phyloP scores from a whole-genome alignment of 129 eudicot species.

The Flaveria linearis region DNA sequence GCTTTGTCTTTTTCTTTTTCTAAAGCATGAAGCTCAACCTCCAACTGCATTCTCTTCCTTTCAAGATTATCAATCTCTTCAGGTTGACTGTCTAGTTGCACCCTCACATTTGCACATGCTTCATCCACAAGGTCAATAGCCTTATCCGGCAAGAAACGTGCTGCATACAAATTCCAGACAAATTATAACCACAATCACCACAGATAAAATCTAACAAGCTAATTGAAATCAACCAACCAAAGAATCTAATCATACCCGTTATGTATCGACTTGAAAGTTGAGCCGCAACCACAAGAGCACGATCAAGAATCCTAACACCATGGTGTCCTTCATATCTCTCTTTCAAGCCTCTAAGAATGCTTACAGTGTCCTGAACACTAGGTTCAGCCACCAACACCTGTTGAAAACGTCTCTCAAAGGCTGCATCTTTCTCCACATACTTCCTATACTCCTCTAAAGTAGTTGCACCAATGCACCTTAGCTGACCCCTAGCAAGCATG shows the following conservation, averaged over 20 bases:
- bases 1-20: constrained; percentile 98
- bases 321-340: constrained; percentile 97
- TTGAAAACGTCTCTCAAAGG: constrained; percentile 94
- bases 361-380: constrained; percentile 69
- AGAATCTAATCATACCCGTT: constrained; percentile 51
- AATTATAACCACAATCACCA: background rate
- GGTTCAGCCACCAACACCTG: constrained; percentile 98
- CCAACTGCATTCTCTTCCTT: constrained; percentile 86
- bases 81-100: constrained; percentile 95
- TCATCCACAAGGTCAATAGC: constrained; percentile 97
- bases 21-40: constrained; percentile 91
- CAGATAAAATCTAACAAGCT: background rate
- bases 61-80: constrained; percentile 96
- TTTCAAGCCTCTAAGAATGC: constrained; percentile 86
- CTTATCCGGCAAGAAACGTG: constrained; percentile 87
- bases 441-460: constrained; percentile 89
- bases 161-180: constrained; percentile 33
- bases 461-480: constrained; percentile 93
- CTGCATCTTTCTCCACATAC: constrained; percentile 96
- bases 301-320: constrained; percentile 93
- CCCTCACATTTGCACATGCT: constrained; percentile 96
- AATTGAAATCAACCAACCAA: background rate
- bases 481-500: constrained; percentile 96
- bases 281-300: constrained; percentile 86
- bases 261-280: constrained; percentile 83